Base-by-base conservation (phyloP, 2,329 filamentous ascomycete genomes). In the Aspergillus pseudotamarii region DNA sequence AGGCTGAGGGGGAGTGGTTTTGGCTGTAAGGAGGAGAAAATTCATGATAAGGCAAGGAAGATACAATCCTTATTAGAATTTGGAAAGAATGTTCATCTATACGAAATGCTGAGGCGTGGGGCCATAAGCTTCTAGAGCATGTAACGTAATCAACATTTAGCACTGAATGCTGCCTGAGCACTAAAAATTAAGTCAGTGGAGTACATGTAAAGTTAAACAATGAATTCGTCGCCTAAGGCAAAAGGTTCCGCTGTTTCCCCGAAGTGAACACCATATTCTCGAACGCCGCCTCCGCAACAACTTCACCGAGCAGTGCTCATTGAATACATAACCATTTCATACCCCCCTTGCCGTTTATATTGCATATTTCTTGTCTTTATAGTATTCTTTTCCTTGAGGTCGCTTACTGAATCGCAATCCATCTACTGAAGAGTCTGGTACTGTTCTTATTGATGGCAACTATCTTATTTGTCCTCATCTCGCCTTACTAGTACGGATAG, bases 371-470 rank as follows among this genome's bases (percentile, higher is more conserved):
- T 36, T 55, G 51, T 55, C 30, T 55, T 38, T 38, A 21, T 55
- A 55, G 10, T 38, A 32, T 26, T 57, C 50, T 19, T 36, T 14
- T 12, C 23, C 16, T 28, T 6, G 19, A 48, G 51, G 9, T 8
- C 41, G 21, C 32, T 19, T 23, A 4, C 14, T 4, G 12, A 28
- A 23, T 34, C n/a, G n/a, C 45, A 10, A n/a, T n/a, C 57, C 26
- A 50, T 57, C 12, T 30, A 28, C 38, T 55, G 51, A 38, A 38
- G 8, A 28, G 41, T 62, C 48, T 41, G 46, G 36, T 46, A 45
- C 46, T 34, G 19, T 41, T 58, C 55, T 50, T 50, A 60, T 68
- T 50, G 60, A 71, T 71, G 68, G 64, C 64, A 67, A 64, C 34
- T 43, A 26, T 57, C 57, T 48, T 61, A 64, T 61, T 57, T 64